phyloP scores from a whole-genome alignment of 2,329 filamentous ascomycete species.

The Epichloe festucae region DNA sequence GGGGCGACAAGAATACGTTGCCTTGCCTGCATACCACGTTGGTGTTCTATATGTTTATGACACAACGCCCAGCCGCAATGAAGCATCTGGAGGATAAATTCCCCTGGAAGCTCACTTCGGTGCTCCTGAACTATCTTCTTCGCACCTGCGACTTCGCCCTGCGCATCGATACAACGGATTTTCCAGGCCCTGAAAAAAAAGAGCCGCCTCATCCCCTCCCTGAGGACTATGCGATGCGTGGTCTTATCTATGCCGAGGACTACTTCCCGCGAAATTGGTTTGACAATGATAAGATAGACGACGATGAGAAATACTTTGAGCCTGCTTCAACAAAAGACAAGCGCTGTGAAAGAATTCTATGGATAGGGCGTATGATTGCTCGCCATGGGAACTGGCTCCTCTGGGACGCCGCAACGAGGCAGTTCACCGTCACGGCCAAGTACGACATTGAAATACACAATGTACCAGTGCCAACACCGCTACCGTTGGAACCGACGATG shows the following conservation, averaged over 20 bases:
- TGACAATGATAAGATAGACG: slow-evolving; percentile 41
- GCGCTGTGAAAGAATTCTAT: slow-evolving; percentile 47
- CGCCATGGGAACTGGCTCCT: slow-evolving; percentile 24
- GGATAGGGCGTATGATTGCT: slow-evolving; percentile 39
- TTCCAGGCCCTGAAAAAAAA: slow-evolving; percentile 32
- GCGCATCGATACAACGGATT: slow-evolving; percentile 28
- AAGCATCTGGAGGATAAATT: slow-evolving; percentile 19
- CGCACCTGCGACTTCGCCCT: slow-evolving; percentile 15
- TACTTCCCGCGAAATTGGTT: slow-evolving; percentile 52
- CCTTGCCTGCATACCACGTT: slow-evolving; percentile 51
- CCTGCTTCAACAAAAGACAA: slow-evolving; percentile 42
- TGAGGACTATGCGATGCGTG: slow-evolving; percentile 56
- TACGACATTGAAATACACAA: not conserved
- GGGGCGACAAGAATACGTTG: slow-evolving; percentile 45
- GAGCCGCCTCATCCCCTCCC: slow-evolving; percentile 43
- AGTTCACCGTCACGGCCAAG: slow-evolving; percentile 19
- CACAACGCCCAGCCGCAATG: slow-evolving; percentile 7
- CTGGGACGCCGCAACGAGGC: slow-evolving; percentile 25
- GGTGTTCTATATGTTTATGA: slow-evolving; percentile 41
- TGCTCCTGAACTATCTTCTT: slow-evolving; percentile 25
- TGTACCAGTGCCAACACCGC: not conserved
- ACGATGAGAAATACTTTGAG: slow-evolving; percentile 56
- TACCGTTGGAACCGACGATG: not conserved
- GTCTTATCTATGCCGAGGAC: slow-evolving; percentile 44
- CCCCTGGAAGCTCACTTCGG: slow-evolving; percentile 39